A percentile compares a stretch with the other conserved stretches of the same genome.
phyloP scores from a whole-genome alignment of 176 grass and related monocot genomes.

The Bromus sterilis region DNA sequence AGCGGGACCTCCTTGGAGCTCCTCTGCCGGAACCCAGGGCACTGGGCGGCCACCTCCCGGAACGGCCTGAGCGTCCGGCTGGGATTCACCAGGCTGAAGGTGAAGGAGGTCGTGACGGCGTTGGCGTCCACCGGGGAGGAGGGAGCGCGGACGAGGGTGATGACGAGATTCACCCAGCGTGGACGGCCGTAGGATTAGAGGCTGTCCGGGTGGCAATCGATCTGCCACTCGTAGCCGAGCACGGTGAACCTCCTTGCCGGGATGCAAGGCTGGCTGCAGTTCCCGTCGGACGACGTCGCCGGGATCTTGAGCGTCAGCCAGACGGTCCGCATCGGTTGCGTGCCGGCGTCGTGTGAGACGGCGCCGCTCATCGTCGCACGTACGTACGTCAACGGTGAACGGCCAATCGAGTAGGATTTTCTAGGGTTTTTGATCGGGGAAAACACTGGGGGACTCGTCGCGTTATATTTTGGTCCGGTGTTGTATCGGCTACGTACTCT shows the following conservation, averaged over 20 bases:
- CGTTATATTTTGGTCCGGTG: too few species aligned
- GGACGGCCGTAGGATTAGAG: neutral
- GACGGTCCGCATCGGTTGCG: too few species aligned
- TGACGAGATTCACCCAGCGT: neutral
- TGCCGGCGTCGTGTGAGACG: too few species aligned
- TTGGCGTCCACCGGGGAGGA: neutral
- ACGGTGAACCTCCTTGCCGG: neutral
- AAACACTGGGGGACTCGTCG: too few species aligned
- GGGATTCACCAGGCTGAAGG: neutral
- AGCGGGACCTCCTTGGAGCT: neutral
- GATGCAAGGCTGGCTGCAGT: too few species aligned
- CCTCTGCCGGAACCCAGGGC: neutral
- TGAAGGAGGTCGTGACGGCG: neutral
- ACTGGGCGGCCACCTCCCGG: neutral
- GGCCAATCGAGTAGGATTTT: too few species aligned
- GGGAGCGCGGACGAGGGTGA: neutral
- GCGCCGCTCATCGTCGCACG: too few species aligned
- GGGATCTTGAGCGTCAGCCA: too few species aligned
- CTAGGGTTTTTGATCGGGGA: too few species aligned
- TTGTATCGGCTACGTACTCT: too few species aligned
- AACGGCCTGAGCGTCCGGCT: neutral
- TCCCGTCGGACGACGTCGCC: neutral
- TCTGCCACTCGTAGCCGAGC: neutral
- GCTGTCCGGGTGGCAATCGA: neutral
- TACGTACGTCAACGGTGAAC: too few species aligned